A percentile compares a stretch with the other conserved stretches of the same genome.
Evolutionary conservation across 2,329 filamentous ascomycete species (phyloP).

Genomic region (Colletotrichum trifolii): DNA sequence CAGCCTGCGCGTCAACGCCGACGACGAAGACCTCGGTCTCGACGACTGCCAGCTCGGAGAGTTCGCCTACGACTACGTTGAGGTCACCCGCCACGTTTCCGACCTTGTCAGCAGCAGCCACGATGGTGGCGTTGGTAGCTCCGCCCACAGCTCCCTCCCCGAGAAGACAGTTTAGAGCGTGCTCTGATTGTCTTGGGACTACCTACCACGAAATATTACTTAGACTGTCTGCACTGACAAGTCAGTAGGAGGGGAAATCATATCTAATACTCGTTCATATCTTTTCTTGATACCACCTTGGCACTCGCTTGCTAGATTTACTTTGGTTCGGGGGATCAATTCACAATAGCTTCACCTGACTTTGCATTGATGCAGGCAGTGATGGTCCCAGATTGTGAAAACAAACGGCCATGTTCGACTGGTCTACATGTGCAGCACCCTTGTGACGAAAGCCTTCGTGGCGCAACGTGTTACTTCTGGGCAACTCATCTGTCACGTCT

Average conservation of each 20-base stretch:
- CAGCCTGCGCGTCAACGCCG: slow-evolving; percentile 73
- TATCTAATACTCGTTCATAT: slow-evolving; percentile 30
- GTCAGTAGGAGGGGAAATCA: slow-evolving; percentile 2
- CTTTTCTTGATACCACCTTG: slow-evolving; percentile 32
- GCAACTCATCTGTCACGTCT: slow-evolving; percentile 37
- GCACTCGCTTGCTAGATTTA: slow-evolving; percentile 29
- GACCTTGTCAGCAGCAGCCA: slow-evolving; percentile 42
- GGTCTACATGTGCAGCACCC: neutral
- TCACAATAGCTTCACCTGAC: neutral
- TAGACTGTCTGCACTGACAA: neutral
- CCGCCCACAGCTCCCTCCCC: slow-evolving; percentile 35
- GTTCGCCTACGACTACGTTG: slow-evolving; percentile 87
- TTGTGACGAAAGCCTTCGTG: neutral
- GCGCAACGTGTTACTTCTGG: slow-evolving; percentile 39
- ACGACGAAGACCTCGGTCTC: slow-evolving; percentile 75
- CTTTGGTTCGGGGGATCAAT: slow-evolving; percentile 2
- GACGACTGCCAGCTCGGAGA: slow-evolving; percentile 84
- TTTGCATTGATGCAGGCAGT: neutral
- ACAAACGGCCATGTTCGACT: neutral
- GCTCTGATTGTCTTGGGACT: neutral
- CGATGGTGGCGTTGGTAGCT: slow-evolving; percentile 22
- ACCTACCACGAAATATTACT: neutral
- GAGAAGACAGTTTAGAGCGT: slow-evolving; percentile 33
- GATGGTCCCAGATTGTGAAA: neutral
- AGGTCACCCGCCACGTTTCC: slow-evolving; percentile 72